Conservation (phyloP, 2,329 filamentous ascomycete genomes). For the Monosporascus sp. region DNA sequence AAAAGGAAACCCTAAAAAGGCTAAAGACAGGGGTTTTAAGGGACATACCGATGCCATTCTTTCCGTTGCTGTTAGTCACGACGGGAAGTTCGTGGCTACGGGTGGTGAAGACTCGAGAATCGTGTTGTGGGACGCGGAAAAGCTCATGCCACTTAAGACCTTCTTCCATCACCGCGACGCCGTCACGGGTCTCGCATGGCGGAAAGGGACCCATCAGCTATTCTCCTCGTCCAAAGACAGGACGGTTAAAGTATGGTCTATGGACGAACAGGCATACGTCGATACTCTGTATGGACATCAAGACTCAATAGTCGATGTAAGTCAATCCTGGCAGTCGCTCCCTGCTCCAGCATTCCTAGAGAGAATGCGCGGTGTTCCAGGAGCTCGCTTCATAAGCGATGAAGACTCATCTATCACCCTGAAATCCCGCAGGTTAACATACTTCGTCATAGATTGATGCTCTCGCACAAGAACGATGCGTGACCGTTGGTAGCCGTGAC, state of each 20-base stretch:
- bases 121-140: slow-evolving; percentile 81
- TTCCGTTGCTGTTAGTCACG: slow-evolving; percentile 78
- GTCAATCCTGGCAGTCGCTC: not conserved
- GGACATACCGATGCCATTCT: slow-evolving; percentile 79
- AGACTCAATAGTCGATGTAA: not conserved
- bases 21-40: slow-evolving; percentile 60
- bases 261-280: slow-evolving; percentile 87
- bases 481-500: slow-evolving; percentile 86
- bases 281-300: not conserved
- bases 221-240: slow-evolving; percentile 89
- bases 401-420: too few species aligned
- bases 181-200: slow-evolving; percentile 79
- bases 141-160: slow-evolving; percentile 71
- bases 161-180: slow-evolving; percentile 91
- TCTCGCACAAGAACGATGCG: slow-evolving; percentile 78
- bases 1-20: slow-evolving; percentile 56
- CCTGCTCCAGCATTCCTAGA: not conserved
- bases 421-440: not conserved
- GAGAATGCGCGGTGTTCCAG: not conserved
- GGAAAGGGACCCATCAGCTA: slow-evolving; percentile 81
- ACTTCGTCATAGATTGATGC: slow-evolving; percentile 61
- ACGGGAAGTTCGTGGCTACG: slow-evolving; percentile 86
- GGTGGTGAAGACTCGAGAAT: slow-evolving; percentile 80
- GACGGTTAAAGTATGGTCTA: slow-evolving; percentile 91
- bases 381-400: too few species aligned